phyloP scores from a whole-genome alignment of 768 basidiomycete species.

The Phlegmacium glaucopus region DNA sequence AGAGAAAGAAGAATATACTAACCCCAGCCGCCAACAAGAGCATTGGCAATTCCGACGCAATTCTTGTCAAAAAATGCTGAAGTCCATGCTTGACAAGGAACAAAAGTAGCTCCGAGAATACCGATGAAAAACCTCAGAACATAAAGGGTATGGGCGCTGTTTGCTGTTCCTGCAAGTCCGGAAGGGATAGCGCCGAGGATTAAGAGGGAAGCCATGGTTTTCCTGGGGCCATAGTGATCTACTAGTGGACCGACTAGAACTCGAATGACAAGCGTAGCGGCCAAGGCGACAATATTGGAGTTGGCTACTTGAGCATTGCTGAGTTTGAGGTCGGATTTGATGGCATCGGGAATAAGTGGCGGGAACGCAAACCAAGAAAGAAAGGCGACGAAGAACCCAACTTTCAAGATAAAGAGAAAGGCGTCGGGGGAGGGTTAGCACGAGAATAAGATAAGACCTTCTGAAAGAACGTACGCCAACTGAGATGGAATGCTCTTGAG shows the following conservation, averaged over 20 bases:
- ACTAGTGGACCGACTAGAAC: slow-evolving; percentile 48
- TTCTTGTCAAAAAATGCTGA: slow-evolving; percentile 57
- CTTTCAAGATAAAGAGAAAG: slow-evolving; percentile 7
- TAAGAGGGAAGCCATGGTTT: slow-evolving; percentile 52
- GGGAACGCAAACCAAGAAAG: slow-evolving; percentile 56
- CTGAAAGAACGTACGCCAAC: slow-evolving; percentile 21
- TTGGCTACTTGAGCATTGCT: slow-evolving; percentile 45
- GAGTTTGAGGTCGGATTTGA: slow-evolving; percentile 49
- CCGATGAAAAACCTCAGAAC: slow-evolving; percentile 56
- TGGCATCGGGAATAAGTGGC: slow-evolving; percentile 55
- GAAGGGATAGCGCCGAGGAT: slow-evolving; percentile 56
- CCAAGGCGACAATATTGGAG: slow-evolving; percentile 47
- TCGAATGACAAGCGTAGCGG: slow-evolving; percentile 47
- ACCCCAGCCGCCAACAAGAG: slow-evolving; percentile 56
- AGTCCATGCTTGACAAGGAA: slow-evolving; percentile 60
- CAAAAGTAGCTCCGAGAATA: slow-evolving; percentile 58
- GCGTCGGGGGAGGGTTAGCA: too few species aligned
- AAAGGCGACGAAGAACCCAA: slow-evolving; percentile 53
- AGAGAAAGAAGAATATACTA: slow-evolving; percentile 21
- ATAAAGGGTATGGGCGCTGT: slow-evolving; percentile 34
- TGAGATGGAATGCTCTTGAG: slow-evolving; percentile 47
- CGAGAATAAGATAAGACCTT: neutral
- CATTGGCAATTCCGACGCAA: slow-evolving; percentile 43
- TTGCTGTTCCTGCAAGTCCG: slow-evolving; percentile 51
- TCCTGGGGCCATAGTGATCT: slow-evolving; percentile 48